Percentiles rank a stretch among this genome's conserved stretches.
phyloP scores from a whole-genome alignment of 2,329 filamentous ascomycete species.

The Colletotrichum sp. region DNA sequence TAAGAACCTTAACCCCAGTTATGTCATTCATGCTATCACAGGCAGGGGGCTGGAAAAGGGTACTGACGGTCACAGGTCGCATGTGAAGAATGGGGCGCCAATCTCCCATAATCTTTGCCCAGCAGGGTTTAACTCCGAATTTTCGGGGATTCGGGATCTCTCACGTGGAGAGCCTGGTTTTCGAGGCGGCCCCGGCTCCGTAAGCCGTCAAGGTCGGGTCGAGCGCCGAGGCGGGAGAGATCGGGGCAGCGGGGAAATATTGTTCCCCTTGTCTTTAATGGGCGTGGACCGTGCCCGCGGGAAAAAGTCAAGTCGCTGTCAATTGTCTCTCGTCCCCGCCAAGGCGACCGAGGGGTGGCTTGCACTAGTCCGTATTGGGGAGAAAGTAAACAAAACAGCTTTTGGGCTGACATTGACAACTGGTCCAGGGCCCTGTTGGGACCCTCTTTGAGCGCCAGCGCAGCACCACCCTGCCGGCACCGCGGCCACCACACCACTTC shows the following conservation, averaged over 20 bases:
- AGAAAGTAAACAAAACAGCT: constrained; percentile 22
- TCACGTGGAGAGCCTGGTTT: not conserved
- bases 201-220: not conserved
- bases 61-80: not conserved
- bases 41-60: not conserved
- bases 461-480: not conserved
- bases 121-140: not conserved
- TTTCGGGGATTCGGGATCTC: constrained; percentile 3
- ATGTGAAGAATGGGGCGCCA: constrained; percentile 4
- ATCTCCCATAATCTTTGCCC: not conserved
- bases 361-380: not conserved
- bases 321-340: not conserved
- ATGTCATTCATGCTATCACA: constrained; percentile 22
- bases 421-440: not conserved
- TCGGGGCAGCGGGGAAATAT: constrained; percentile 12
- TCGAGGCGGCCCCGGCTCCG: not conserved
- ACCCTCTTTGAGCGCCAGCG: not conserved
- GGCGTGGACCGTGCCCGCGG: not conserved
- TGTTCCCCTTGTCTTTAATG: constrained; percentile 9
- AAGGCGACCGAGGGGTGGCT: not conserved
- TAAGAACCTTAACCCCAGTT: constrained; percentile 23
- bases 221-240: not conserved
- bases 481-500: constrained; percentile 4
- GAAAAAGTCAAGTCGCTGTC: not conserved
- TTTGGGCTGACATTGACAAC: constrained; percentile 1